Conservation (phyloP, 345 rosid species). For the Populus nigra region DNA sequence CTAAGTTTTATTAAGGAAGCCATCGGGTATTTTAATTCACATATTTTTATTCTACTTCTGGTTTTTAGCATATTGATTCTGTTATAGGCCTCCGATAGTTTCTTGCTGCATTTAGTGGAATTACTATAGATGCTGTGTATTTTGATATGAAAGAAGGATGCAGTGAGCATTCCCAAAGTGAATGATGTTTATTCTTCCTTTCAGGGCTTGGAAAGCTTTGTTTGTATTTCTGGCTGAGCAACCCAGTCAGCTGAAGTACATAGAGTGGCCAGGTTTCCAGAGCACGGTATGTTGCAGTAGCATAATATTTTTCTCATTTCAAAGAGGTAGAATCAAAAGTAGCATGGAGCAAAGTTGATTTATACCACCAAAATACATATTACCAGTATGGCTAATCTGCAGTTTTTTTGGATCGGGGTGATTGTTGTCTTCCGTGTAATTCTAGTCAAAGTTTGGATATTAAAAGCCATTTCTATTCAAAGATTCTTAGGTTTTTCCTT, state of each 20-base stretch:
- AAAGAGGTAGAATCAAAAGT: background rate
- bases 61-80: background rate
- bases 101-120: background rate
- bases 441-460: slow-evolving; percentile 3
- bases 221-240: slow-evolving; percentile 61
- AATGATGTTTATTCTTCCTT: slow-evolving; percentile 4
- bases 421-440: background rate
- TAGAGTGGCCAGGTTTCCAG: slow-evolving; percentile 77
- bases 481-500: background rate
- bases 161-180: background rate
- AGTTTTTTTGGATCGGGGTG: background rate
- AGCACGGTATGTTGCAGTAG: slow-evolving; percentile 57
- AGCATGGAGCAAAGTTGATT: background rate
- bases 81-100: background rate
- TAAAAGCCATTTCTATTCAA: background rate
- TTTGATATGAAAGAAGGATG: background rate
- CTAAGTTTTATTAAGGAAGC: slow-evolving; percentile 39
- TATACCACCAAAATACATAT: background rate
- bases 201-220: slow-evolving; percentile 54
- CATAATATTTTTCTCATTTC: background rate
- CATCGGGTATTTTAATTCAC: slow-evolving; percentile 36
- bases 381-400: background rate
- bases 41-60: background rate
- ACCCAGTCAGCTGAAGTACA: slow-evolving; percentile 74
- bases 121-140: background rate